A percentile compares a stretch with the other conserved stretches of the same genome.
phyloP scores from a whole-genome alignment of 305 asterid species.

The Solanum aculeatissimum region DNA sequence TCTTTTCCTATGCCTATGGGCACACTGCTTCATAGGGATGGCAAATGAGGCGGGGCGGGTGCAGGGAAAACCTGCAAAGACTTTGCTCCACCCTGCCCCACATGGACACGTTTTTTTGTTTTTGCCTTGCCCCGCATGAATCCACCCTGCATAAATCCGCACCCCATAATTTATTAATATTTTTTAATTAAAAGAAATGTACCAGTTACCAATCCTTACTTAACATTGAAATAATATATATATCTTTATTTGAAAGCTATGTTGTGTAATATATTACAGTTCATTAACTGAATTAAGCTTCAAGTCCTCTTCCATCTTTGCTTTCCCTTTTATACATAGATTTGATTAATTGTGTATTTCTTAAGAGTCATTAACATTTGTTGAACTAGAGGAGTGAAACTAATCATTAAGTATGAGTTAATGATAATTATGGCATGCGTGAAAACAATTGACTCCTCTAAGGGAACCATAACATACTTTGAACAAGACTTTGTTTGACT shows the following conservation, averaged over 20 bases:
- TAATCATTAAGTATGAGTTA: constrained; percentile 12
- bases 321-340: not conserved
- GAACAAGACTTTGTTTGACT: not conserved
- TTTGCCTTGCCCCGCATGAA: no score
- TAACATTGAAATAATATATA: not conserved
- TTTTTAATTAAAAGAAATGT: not conserved
- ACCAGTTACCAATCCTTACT: not conserved
- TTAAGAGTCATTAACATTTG: constrained; percentile 11
- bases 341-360: constrained; percentile 35
- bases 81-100: no score
- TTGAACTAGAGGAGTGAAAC: not conserved
- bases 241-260: not conserved
- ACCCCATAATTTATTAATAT: not conserved
- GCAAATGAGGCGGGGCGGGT: not conserved
- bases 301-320: not conserved
- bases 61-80: not conserved
- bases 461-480: constrained; percentile 18
- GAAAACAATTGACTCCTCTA: constrained; percentile 11
- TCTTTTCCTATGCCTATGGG: no score
- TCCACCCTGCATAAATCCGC: not conserved
- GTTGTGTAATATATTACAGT: not conserved
- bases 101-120: no score
- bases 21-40: not conserved
- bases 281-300: not conserved
- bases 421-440: constrained; percentile 19